Conservation (phyloP, 2,329 filamentous ascomycete genomes). For the Cladosporium austrohemisphaericum region DNA sequence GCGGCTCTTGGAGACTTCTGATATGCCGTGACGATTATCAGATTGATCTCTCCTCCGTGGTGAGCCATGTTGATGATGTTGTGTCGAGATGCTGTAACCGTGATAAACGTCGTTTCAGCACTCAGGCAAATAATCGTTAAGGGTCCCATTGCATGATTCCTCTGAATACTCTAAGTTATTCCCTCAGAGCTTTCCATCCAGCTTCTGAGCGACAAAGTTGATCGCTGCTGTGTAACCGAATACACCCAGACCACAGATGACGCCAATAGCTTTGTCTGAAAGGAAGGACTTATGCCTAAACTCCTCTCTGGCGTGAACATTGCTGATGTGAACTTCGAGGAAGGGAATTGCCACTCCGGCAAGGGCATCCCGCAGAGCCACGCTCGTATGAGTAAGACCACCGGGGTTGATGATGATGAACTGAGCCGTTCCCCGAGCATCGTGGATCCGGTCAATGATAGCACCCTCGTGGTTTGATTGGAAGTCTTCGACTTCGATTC, state of each 20-base stretch:
- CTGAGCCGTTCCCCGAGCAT: constrained; percentile 56
- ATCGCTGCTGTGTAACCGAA: constrained; percentile 48
- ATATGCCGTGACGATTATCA: constrained; percentile 3
- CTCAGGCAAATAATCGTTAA: too few relatives aligned
- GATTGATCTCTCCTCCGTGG: not conserved
- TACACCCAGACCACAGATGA: constrained; percentile 63
- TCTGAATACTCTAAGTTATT: too few relatives aligned
- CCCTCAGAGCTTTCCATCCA: constrained; percentile 18
- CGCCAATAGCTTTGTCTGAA: constrained; percentile 69
- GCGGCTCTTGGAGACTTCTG: constrained; percentile 1
- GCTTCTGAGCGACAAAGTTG: constrained; percentile 36
- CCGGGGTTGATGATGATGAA: constrained; percentile 73
- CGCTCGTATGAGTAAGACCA: constrained; percentile 71
- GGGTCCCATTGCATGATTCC: too few relatives aligned
- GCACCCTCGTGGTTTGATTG: constrained; percentile 78
- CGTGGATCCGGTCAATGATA: constrained; percentile 70
- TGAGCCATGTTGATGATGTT: too few relatives aligned
- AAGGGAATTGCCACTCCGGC: constrained; percentile 67
- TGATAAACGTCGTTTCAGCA: too few relatives aligned
- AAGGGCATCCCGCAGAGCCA: constrained; percentile 71
- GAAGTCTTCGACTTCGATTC: constrained; percentile 55
- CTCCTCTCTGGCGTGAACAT: constrained; percentile 67
- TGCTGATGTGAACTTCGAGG: constrained; percentile 72
- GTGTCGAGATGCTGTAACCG: too few relatives aligned
- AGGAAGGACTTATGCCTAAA: constrained; percentile 69